Evolutionary conservation across 345 rosid genomes (phyloP).

Genomic region (Mallotus nudiflorus): DNA sequence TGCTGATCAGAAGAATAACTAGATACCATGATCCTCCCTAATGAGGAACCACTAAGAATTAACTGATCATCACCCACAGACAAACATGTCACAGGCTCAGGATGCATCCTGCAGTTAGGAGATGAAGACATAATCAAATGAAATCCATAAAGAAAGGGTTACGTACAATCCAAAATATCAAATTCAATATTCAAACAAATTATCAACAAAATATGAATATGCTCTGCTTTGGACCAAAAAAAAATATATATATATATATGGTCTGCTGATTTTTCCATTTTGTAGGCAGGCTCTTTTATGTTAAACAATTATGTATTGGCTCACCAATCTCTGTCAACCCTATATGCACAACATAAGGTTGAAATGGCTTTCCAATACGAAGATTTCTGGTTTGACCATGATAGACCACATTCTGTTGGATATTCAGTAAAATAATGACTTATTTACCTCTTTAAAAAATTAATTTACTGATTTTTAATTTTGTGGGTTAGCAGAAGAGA

Average conservation of each 20-base stretch:
- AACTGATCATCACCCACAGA: conserved; percentile 65
- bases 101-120: conserved; percentile 60
- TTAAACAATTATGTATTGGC: background rate
- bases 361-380: background rate
- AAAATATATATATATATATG: too few species aligned
- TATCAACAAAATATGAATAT: background rate
- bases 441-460: background rate
- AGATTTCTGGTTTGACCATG: background rate
- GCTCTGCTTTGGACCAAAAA: too few species aligned
- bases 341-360: background rate
- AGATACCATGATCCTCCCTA: conserved; percentile 67
- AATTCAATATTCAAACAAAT: background rate
- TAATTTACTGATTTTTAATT: background rate
- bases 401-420: background rate
- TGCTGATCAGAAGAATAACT: conserved; percentile 61
- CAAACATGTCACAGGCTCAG: conserved; percentile 71
- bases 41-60: conserved; percentile 68
- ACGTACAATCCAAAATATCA: too few species aligned
- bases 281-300: background rate
- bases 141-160: background rate
- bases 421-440: background rate
- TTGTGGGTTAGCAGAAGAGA: background rate
- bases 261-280: background rate
- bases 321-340: background rate
- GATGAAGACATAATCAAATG: background rate